These are phyloP conservation scores for Plasmodium relictum DNA, from an alignment of 169 alveolate genomes.

Conservation along the genomic window DNA sequence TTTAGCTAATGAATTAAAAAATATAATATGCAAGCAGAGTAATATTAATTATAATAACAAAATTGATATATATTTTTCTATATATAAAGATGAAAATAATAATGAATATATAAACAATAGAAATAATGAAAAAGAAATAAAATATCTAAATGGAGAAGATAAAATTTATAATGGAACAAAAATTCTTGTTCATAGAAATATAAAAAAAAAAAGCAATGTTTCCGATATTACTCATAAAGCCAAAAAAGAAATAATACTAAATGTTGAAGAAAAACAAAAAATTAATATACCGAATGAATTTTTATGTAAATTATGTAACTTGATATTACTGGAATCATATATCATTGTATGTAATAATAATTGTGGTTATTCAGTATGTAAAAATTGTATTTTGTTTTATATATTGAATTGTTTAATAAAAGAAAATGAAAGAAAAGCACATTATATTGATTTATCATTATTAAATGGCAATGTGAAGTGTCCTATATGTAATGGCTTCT, in stretches of 20 bases:
- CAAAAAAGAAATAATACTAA: conserved; percentile 61
- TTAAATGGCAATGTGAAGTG: conserved; percentile 28
- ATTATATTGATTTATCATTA: conserved; percentile 8
- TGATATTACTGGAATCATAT: conserved; percentile 33
- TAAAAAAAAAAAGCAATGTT: conserved; percentile 34
- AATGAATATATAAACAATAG: not conserved
- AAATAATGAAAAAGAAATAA: conserved; percentile 4
- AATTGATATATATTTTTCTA: conserved; percentile 56
- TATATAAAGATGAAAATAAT: conserved; percentile 37
- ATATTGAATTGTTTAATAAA: conserved; percentile 14
- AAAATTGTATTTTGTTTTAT: conserved; percentile 60
- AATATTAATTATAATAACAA: conserved; percentile 58
- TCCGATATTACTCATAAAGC: conserved; percentile 74
- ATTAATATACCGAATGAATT: conserved; percentile 63
- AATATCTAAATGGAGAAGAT: conserved; percentile 34
- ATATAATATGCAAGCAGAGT: conserved; percentile 65
- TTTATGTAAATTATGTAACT: conserved; percentile 63
- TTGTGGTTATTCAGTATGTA: conserved; percentile 78
- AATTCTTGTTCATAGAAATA: conserved; percentile 58
- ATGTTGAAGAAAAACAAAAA: conserved; percentile 50
- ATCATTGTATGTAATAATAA: conserved; percentile 72
- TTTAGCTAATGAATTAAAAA: conserved; percentile 43
- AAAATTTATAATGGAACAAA: conserved; percentile 69
- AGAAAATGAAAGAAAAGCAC: conserved; percentile 36
- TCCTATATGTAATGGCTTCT: conserved; percentile 54